These are phyloP conservation scores for Clonostachys solani DNA, from an alignment of 2,329 filamentous ascomycete genomes.

Conservation along the genomic window DNA sequence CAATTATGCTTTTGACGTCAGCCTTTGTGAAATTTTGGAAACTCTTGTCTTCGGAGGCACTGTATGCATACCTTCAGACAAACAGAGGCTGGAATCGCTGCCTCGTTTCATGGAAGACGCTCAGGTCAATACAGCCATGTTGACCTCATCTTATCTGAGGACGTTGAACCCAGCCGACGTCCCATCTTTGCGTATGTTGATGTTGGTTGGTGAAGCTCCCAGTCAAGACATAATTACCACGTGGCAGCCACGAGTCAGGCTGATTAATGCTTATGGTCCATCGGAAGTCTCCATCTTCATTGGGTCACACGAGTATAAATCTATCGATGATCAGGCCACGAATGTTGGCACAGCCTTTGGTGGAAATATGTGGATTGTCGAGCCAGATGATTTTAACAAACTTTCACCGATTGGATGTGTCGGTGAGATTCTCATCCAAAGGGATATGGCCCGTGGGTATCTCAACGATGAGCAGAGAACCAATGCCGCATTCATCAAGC, in stretches of 20 bases:
- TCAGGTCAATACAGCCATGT: neutral
- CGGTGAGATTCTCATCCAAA: slow-evolving; percentile 17
- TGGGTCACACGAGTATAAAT: neutral
- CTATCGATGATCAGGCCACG: slow-evolving; percentile 3
- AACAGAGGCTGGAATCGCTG: slow-evolving; percentile 5
- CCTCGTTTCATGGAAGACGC: neutral
- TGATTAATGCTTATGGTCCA: slow-evolving; percentile 11
- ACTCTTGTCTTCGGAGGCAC: slow-evolving; percentile 8
- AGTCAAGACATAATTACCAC: slow-evolving; percentile 3
- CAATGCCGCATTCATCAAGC: slow-evolving; percentile 14
- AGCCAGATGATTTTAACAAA: slow-evolving; percentile 6
- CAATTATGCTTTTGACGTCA: slow-evolving; percentile 41
- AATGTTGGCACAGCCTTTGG: slow-evolving; percentile 6
- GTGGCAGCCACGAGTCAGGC: slow-evolving; percentile 7
- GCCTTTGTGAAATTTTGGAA: slow-evolving; percentile 31
- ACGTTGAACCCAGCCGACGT: slow-evolving; percentile 7
- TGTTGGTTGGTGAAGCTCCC: slow-evolving; percentile 8
- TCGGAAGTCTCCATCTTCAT: slow-evolving; percentile 1
- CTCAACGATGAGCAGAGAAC: slow-evolving; percentile 27
- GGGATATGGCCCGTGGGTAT: slow-evolving; percentile 40
- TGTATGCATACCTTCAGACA: slow-evolving; percentile 12
- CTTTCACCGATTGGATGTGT: slow-evolving; percentile 10
- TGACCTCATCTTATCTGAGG: slow-evolving; percentile 9
- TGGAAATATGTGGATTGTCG: slow-evolving; percentile 11
- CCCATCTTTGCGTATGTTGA: slow-evolving; percentile 3